Base-by-base conservation (phyloP, 2,329 filamentous ascomycete species). In the Annulohypoxylon truncatum region DNA sequence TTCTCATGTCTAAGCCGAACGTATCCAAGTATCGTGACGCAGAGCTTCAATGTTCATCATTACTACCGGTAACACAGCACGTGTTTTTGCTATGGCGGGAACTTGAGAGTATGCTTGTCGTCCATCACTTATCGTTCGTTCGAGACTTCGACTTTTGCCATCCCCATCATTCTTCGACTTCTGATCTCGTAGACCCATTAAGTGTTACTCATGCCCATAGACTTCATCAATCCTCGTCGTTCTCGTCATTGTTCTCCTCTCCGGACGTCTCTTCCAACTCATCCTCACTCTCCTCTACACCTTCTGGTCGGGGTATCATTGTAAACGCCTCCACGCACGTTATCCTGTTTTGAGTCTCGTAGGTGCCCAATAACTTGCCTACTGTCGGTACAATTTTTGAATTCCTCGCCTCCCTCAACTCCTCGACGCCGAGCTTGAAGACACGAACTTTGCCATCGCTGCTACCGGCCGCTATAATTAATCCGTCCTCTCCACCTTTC, bases 281-380 rank as follows among this genome's bases (percentile, higher is more conserved):
- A 40, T 76, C 74, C 26, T 88, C 87, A 73, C 84, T 87, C 15
- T 87, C 88, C 72, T 88, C 88, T 46, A 83, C 82, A 20, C 85
- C 85, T 40, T 89, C 88, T 13, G 87, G 86, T 48, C 85, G 82
- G 72, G 89, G 86, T 78, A 92, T 86, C 93, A 98, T 96, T 68
- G 92, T 82, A 81, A 97, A 98, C 20, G 91, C 91, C 72, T 89
- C 89, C 74, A 98, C 76, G 77, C 96, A 98, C 35, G 94, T 98
- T 71, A 98, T 94, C 61, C 96, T 85, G 77, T 95, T 94, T 47
- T 90, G 89, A 20, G 94, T 97, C 79, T 94, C 91, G 74, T 96
- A 96, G 29, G 87, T 89, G 13, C 90, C 93, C 46, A 97, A 77
- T 59, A 96, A 77, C 69, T 81, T 85, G 28, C 92, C 94, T 20